Evolutionary conservation across 208 protist genomes (phyloP), one percentile per base, ranked within the genome.

Genomic region (Leishmania aethiopica): DNA sequence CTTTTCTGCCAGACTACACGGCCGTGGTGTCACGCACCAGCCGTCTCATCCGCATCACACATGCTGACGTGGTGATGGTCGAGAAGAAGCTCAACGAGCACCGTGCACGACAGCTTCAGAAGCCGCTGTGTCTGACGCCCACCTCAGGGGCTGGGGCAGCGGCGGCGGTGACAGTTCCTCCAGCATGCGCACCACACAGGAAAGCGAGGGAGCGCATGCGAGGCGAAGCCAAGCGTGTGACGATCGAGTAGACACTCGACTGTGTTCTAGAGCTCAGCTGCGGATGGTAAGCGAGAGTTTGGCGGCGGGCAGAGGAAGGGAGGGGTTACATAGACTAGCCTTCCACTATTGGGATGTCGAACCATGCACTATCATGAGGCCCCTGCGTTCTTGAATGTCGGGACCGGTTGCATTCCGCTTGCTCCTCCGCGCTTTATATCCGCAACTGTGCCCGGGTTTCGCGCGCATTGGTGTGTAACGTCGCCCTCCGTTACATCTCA

Each of bases 1-100:
- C 76, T 6, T 95, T 95, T 76, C 32, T 89, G 19, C 94, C 94
- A 17, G 90, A 91, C 77, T 97, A 92, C 86, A 95, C 94, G 11
- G 94, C 92, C 8, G 59, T 89, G 19, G 80, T 95, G 13, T 85
- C 88, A 0, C 84, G 88, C 28, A 84, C 84, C 51, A 95, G 87
- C 40, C 87, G 92, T 7, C 86, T 88, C 49, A 72, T 96, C 37
- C 83, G 82, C 49, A 87, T 97, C 69, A 92, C 90, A 3, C 77
- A 80, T 37, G 81, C 87, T 28, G 90, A 94, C n/a, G 79, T 94
- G 32, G 45, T 67, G 19, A 73, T 85, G 62, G 86, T 86, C 66
- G 83, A 91, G 53, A 66, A 45, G 6, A 86, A 77, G 42, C 74
- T 89, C 22, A 87, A 87, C 57, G 85, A 78, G 59, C 7, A 70